Evolutionary conservation across 169 alveolate species (phyloP).

Genomic region (Cyclospora cayetanensis): DNA sequence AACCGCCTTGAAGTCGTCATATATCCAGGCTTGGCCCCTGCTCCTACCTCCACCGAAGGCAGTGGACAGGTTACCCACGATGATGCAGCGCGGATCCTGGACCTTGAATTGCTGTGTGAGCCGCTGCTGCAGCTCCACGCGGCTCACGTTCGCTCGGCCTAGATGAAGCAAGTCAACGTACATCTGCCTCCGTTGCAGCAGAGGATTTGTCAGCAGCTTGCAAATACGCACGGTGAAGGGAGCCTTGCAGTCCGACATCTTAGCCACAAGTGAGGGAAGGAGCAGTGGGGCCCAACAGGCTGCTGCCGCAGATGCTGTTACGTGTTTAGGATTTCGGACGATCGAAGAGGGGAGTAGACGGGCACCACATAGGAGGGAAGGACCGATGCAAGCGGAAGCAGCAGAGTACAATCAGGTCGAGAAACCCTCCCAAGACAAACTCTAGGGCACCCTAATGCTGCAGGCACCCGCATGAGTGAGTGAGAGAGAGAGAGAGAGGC

Average conservation of each 20-base stretch:
- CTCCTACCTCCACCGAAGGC: conserved; percentile 97
- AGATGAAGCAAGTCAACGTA: conserved; percentile 93
- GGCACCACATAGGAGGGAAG: background rate
- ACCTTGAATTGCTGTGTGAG: conserved; percentile 86
- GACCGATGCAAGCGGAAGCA: no score
- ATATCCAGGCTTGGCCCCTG: conserved; percentile 95
- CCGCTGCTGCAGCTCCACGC: conserved; percentile 90
- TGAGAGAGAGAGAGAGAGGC: no score
- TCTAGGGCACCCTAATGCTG: no score
- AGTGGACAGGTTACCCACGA: conserved; percentile 93
- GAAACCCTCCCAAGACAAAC: no score
- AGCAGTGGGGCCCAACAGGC: background rate
- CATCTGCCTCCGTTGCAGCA: conserved; percentile 92
- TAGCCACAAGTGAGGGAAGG: background rate
- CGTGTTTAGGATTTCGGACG: background rate
- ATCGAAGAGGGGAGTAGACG: background rate
- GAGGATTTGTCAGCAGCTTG: conserved; percentile 90
- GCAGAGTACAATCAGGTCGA: no score
- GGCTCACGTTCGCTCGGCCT: conserved; percentile 91
- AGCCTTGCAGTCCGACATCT: conserved; percentile 60
- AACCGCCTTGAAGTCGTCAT: conserved; percentile 90
- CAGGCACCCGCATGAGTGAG: no score
- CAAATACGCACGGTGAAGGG: conserved; percentile 86
- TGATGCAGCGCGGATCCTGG: conserved; percentile 77
- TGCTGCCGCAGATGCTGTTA: background rate